A percentile compares a stretch with the other conserved stretches of the same genome.
phyloP scores from a whole-genome alignment of 352 stramenopile species.

The Phytopythium litorale region DNA sequence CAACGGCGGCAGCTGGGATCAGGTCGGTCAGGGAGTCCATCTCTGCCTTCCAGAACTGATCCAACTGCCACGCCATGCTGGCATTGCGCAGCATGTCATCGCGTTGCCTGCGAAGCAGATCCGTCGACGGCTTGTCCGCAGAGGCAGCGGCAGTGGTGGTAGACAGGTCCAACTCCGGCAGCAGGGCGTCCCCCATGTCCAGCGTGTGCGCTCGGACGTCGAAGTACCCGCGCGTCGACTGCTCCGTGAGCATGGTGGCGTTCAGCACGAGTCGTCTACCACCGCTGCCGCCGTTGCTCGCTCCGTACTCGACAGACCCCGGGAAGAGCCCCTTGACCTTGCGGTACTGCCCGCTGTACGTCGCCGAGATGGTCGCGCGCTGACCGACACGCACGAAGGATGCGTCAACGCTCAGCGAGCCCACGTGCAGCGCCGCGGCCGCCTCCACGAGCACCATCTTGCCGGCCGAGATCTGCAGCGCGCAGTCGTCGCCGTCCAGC shows the following conservation, averaged over 20 bases:
- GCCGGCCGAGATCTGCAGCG: slow-evolving; percentile 43
- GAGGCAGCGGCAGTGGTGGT: not conserved
- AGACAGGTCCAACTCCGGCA: not conserved
- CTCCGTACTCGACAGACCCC: slow-evolving; percentile 37
- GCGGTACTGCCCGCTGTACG: slow-evolving; percentile 31
- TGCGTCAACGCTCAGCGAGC: slow-evolving; percentile 48
- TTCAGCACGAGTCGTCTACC: slow-evolving; percentile 40
- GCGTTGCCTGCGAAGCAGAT: not conserved
- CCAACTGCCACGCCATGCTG: slow-evolving; percentile 52
- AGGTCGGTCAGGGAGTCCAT: slow-evolving; percentile 22
- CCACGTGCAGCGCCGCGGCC: slow-evolving; percentile 30
- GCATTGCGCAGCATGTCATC: slow-evolving; percentile 32
- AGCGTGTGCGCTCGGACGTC: slow-evolving; percentile 31
- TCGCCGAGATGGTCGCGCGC: slow-evolving; percentile 25
- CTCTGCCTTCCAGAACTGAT: slow-evolving; percentile 33
- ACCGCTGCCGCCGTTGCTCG: slow-evolving; percentile 53
- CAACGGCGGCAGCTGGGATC: slow-evolving; percentile 8
- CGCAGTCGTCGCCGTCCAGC: slow-evolving; percentile 49
- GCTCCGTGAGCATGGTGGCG: slow-evolving; percentile 24
- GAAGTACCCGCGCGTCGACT: slow-evolving; percentile 43
- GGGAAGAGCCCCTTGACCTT: slow-evolving; percentile 24
- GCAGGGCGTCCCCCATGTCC: not conserved
- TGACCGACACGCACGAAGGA: slow-evolving; percentile 58
- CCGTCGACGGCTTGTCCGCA: not conserved
- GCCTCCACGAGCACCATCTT: slow-evolving; percentile 48